Conservation (phyloP, 2,329 filamentous ascomycete species). For the Xylaria sp. region DNA sequence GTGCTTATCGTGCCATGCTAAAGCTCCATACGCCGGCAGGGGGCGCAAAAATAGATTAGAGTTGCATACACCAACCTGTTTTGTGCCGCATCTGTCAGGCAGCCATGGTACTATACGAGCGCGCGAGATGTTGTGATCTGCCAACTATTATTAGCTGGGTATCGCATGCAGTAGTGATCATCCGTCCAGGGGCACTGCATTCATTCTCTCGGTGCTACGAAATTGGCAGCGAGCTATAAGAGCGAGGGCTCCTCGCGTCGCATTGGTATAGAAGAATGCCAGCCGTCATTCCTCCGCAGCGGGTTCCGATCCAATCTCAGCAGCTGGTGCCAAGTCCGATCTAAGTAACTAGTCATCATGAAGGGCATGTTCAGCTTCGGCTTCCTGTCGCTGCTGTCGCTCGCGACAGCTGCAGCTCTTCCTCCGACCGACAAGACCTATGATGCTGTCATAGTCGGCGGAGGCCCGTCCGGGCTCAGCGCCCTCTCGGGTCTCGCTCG, state of each 20-base stretch:
- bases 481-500: conserved; percentile 61
- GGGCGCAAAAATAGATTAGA: not conserved
- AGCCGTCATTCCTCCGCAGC: not conserved
- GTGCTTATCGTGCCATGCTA: not conserved
- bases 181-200: conserved; percentile 19
- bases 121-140: conserved; percentile 26
- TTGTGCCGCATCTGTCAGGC: not conserved
- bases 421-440: conserved; percentile 37
- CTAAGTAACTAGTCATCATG: conserved; percentile 12
- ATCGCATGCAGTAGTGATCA: conserved; percentile 24
- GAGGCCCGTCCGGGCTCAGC: conserved; percentile 58
- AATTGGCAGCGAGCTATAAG: conserved; percentile 10
- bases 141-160: conserved; percentile 22
- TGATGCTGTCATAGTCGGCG: conserved; percentile 61
- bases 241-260: not conserved
- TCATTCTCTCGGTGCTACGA: not conserved
- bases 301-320: not conserved
- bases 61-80: not conserved
- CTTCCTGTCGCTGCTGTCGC: conserved; percentile 18
- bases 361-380: conserved; percentile 19
- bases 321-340: not conserved
- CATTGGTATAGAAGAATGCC: not conserved
- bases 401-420: conserved; percentile 13
- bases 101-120: not conserved
- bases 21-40: not conserved